Evolutionary conservation across 768 basidiomycete species (phyloP), one percentile per base, ranked within the genome.

Genomic region (Psilocybe subaeruginosa): DNA sequence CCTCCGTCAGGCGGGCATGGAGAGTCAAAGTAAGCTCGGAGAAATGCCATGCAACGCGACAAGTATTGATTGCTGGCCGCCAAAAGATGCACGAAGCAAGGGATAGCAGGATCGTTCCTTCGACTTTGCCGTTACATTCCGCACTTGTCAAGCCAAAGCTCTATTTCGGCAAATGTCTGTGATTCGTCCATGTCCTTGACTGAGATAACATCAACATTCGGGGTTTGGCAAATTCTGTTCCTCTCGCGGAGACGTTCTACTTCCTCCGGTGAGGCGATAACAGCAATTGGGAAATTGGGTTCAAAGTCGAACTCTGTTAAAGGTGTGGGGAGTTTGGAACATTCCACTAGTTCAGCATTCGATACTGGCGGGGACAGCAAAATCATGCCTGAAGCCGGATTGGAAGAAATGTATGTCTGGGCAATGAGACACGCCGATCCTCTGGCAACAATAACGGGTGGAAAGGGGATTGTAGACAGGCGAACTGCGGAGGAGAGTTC

Each of bases 361-460:
- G 78, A 76, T 8, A 75, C 51, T 1, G 85, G 85, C 8, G 85
- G 86, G 23, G 83, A 82, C 33, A 88, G 79, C n/a, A 91, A 76
- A 59, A 88, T 78, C 52, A 91, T 75, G 0, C 82, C 89, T 4
- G 80, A 76, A 5, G 85, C 85, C 1, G 89, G 87, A 65, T 89
- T 74, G 19, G 87, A 88, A 1, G 86, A 89, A 62, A 91, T 82
- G 70, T 88, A 91, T 19, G 83, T 78, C 69, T 91, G 86, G 7
- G 86, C 82, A 56, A 91, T 79, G 37, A 90, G 75, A 57, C 85
- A 79, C 8, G 79, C 77, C 3, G 75, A 64, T 5, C 77, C 77
- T 27, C 79, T 78, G 2, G 86, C 81, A 62, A 87, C 74, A 39
- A 89, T 74, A 31, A 88, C 78, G 1, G 87, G 87, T 0, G 86